Conservation (phyloP, 1,284 basidiomycete genomes). For the Marasmius oreades region DNA sequence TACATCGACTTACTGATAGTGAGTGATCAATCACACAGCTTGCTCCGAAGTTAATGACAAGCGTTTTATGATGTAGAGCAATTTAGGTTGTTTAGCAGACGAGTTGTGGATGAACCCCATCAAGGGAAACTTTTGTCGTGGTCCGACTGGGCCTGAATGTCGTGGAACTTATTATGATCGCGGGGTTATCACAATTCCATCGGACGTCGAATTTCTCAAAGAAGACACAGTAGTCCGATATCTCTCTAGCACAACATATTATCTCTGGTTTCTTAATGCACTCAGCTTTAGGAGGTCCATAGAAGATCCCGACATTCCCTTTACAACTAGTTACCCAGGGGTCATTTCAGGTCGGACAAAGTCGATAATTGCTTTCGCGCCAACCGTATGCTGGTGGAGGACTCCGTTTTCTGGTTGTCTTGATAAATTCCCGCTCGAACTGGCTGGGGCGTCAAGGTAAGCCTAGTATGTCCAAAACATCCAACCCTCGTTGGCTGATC, state of each 20-base stretch:
- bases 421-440: no score
- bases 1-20: not conserved
- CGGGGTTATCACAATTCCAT: not conserved
- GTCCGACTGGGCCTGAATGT: not conserved
- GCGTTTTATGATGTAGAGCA: no score
- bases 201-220: not conserved
- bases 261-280: not conserved
- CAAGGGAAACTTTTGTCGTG: not conserved
- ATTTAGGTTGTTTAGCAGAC: not conserved
- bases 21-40: not conserved
- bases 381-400: no score
- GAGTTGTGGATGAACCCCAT: not conserved
- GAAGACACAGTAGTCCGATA: not conserved
- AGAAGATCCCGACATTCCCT: not conserved
- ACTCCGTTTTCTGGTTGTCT: no score
- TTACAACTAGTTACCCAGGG: no score
- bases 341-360: no score
- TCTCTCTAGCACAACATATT: not conserved
- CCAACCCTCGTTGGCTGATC: no score
- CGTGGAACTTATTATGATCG: not conserved
- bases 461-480: no score
- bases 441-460: no score
- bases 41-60: no score
- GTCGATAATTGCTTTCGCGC: no score
- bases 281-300: not conserved